Evolutionary conservation across 2,329 filamentous ascomycete genomes (phyloP), one percentile per base, ranked within the genome.

Genomic region (Falciphora oryzae): DNA sequence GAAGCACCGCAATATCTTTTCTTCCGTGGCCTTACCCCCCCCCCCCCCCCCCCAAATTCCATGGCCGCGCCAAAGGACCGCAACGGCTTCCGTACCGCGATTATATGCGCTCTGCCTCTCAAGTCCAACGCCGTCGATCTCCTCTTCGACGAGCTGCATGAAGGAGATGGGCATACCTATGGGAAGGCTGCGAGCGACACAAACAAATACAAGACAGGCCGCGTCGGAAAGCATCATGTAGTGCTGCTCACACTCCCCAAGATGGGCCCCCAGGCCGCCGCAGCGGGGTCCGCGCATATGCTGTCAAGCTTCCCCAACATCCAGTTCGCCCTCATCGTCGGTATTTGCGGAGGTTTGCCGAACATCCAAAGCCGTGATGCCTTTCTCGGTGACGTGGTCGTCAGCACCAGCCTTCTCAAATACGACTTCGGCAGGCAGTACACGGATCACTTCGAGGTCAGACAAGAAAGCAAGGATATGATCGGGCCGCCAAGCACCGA

Each of bases 281-380:
- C 75, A 0, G 62, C 63, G 3, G 67, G 72, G 0, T 67, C 74
- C 0, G 66, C 71, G 0, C 70, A 67, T 27, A 65, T 80, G 14
- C 71, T 71, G 0, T 68, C 66, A 1, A 80, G 76, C 59, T 81
- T 75, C 56, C 62, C 65, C 0, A 65, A 65, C 3, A 65, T 81
- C 4, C 71, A 69, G 28, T 66, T 80, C 0, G 74, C 67, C 0
- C 35, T 81, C 0, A 59, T 80, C 0, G 74, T 76, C 3, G 79
- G 79, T 0, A 71, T 80, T 3, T 80, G n/a, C n/a, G 79, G 78
- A 0, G 78, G 75, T 13, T 8, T 62, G 1, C 60, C 60, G 5
- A 4, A 6, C 13, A 62, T 62, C 10, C 4, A 5, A 3, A 22
- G 22, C 25, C 14, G 29, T 11, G 22, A 57, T 8, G 56, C 56